phyloP scores from a whole-genome alignment of 192 early-diverging fungal genomes.

The Physocladia obscura region DNA sequence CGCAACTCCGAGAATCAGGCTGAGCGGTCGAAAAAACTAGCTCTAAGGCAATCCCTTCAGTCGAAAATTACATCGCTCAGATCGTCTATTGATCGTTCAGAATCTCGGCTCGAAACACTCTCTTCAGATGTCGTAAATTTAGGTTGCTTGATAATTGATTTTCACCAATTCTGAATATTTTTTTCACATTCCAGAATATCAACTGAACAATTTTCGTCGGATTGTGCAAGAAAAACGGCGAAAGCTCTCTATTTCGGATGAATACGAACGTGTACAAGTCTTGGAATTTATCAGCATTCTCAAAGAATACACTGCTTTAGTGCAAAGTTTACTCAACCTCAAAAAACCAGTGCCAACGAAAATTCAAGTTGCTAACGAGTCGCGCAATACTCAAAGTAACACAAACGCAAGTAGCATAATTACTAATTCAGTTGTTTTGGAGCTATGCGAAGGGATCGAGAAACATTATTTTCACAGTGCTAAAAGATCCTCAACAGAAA shows the following conservation, averaged over 20 bases:
- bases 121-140: neutral
- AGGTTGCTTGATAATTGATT: neutral
- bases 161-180: neutral
- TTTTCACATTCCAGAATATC: neutral
- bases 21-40: too few relatives aligned
- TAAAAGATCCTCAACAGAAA: too few relatives aligned
- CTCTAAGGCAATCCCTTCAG: too few relatives aligned
- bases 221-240: constrained; percentile 5
- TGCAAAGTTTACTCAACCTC: constrained; percentile 6
- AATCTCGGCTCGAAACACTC: neutral
- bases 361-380: too few relatives aligned
- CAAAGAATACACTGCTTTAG: constrained; percentile 12
- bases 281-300: constrained; percentile 2
- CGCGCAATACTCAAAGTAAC: too few relatives aligned
- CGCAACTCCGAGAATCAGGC: too few relatives aligned
- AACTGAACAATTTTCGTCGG: neutral
- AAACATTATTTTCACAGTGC: too few relatives aligned
- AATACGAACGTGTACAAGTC: neutral
- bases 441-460: too few relatives aligned
- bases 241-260: neutral
- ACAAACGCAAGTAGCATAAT: too few relatives aligned
- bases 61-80: too few relatives aligned
- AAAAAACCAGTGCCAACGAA: too few relatives aligned
- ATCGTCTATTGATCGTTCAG: neutral
- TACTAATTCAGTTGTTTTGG: too few relatives aligned